Evolutionary conservation across 805 yeast genomes (phyloP).

Genomic region (Myxozyma udenii): DNA sequence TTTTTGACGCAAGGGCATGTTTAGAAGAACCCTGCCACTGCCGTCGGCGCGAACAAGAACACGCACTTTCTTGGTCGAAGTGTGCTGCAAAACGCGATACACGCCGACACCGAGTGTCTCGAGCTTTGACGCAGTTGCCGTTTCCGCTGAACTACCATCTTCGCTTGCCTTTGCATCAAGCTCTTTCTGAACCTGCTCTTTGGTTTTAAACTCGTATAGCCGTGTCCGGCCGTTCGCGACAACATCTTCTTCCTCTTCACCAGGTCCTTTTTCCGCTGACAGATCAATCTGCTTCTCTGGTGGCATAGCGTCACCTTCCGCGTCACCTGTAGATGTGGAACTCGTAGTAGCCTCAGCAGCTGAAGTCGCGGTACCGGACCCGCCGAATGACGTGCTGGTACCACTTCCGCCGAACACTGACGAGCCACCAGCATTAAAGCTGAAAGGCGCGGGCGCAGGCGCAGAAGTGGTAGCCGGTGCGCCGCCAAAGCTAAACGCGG

Average conservation of each 20-base stretch:
- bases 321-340: constrained; percentile 7
- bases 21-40: constrained; percentile 71
- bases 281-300: constrained; percentile 47
- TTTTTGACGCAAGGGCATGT: constrained; percentile 41
- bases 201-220: constrained; percentile 57
- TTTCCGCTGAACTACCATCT: constrained; percentile 2
- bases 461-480: constrained; percentile 13
- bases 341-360: constrained; percentile 25
- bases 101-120: constrained; percentile 76
- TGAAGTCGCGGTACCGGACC: constrained; percentile 10
- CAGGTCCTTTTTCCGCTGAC: constrained; percentile 60
- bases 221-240: constrained; percentile 68
- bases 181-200: constrained; percentile 41
- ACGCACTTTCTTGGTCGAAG: constrained; percentile 61
- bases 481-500: constrained; percentile 33
- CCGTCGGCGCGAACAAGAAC: constrained; percentile 85
- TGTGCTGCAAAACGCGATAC: constrained; percentile 64
- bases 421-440: neutral
- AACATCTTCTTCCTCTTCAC: constrained; percentile 78
- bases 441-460: neutral
- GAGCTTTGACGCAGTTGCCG: constrained; percentile 38
- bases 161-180: constrained; percentile 9
- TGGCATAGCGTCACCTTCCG: constrained; percentile 29
- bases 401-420: too few relatives aligned
- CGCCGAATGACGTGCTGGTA: too few relatives aligned